Evolutionary conservation across 805 yeast genomes (phyloP).

Genomic region (Saccharomycopsis fibuligera): DNA sequence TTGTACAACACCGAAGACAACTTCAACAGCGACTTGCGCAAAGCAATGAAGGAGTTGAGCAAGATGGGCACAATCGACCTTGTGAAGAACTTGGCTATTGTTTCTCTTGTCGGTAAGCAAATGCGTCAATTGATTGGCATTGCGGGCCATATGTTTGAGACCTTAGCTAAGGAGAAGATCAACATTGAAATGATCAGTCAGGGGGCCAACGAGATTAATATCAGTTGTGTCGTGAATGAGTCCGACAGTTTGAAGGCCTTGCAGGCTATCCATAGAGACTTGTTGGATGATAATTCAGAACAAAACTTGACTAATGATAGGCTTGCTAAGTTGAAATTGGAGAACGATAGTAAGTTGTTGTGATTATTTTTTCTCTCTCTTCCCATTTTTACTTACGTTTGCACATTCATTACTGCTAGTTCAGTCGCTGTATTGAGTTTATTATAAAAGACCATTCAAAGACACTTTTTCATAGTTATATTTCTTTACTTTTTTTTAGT

Average conservation of each 20-base stretch:
- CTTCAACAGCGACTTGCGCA: slow-evolving; percentile 44
- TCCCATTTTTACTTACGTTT: too few species aligned
- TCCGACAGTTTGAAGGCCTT: slow-evolving; percentile 79
- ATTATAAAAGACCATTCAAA: too few species aligned
- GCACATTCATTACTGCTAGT: too few species aligned
- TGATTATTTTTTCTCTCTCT: too few species aligned
- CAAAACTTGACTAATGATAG: neutral
- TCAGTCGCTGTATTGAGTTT: too few species aligned
- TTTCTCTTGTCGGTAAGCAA: slow-evolving; percentile 92
- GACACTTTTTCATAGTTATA: too few species aligned
- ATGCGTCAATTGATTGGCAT: slow-evolving; percentile 96
- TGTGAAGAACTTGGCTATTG: slow-evolving; percentile 80
- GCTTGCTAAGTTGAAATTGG: neutral
- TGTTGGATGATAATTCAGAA: neutral
- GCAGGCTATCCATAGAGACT: slow-evolving; percentile 60
- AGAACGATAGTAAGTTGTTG: too few species aligned
- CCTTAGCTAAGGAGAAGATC: slow-evolving; percentile 83
- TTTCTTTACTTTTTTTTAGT: too few species aligned
- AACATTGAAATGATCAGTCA: slow-evolving; percentile 98
- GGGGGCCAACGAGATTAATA: slow-evolving; percentile 97
- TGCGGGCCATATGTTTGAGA: slow-evolving; percentile 95
- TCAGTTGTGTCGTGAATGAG: slow-evolving; percentile 88
- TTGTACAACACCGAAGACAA: slow-evolving; percentile 72
- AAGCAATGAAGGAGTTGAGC: slow-evolving; percentile 72
- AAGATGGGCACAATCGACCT: slow-evolving; percentile 85